Conservation (phyloP, 176 grass and related monocot species). For the Alloteropsis semialata region DNA sequence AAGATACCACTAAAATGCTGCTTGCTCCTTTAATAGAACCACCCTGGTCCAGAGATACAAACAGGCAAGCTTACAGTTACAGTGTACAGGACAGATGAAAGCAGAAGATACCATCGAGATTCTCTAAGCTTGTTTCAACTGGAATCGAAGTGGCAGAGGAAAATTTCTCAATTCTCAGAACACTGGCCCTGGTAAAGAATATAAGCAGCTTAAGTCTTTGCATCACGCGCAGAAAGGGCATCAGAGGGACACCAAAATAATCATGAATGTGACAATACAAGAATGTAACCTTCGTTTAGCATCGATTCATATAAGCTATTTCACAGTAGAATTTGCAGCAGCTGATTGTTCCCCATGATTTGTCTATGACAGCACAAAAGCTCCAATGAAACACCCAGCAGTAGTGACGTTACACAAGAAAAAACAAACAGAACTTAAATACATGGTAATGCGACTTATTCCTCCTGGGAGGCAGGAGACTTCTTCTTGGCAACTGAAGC, state of each 20-base stretch:
- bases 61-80: neutral
- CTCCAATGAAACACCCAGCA: neutral
- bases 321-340: too few relatives aligned
- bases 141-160: too few relatives aligned
- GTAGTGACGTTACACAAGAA: neutral
- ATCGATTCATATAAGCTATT: neutral
- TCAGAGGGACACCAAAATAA: neutral
- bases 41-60: neutral
- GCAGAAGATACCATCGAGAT: too few relatives aligned
- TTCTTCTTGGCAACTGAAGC: conserved; percentile 80
- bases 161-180: too few relatives aligned
- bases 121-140: neutral
- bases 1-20: too few relatives aligned
- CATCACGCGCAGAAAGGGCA: neutral
- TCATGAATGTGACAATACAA: neutral
- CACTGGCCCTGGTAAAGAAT: neutral
- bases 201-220: neutral
- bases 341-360: too few relatives aligned
- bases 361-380: too few relatives aligned
- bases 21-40: neutral
- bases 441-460: conserved; percentile 37
- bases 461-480: conserved; percentile 43
- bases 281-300: neutral
- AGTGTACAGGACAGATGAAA: neutral
- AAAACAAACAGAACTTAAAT: conserved; percentile 9